These are phyloP conservation scores for Mortierella antarctica DNA, from an alignment of 192 early-diverging fungal genomes.

Conservation along the genomic window DNA sequence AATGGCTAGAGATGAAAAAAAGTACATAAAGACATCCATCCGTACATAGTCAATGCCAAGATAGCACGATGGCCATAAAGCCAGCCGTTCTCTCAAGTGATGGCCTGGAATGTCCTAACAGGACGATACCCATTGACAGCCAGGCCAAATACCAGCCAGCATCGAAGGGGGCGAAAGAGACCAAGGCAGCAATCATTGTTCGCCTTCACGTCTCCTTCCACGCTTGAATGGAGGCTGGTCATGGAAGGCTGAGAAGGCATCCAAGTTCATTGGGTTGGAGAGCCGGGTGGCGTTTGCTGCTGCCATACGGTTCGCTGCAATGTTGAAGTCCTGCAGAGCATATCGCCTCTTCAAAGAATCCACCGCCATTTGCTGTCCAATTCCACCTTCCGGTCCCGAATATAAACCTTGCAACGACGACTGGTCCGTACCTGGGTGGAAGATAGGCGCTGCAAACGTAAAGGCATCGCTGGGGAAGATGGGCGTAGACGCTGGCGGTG, in stretches of 20 bases:
- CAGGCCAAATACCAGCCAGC: neutral
- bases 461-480: conserved; percentile 46
- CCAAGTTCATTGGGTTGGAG: conserved; percentile 41
- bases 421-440: conserved; percentile 38
- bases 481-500: conserved; percentile 8
- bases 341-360: conserved; percentile 44
- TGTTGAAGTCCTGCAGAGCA: conserved; percentile 44
- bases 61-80: too few species aligned
- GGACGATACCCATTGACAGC: neutral
- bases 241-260: conserved; percentile 30
- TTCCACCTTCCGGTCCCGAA: conserved; percentile 46
- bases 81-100: too few species aligned
- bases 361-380: conserved; percentile 46
- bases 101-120: neutral
- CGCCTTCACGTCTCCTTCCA: conserved; percentile 40
- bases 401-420: conserved; percentile 24
- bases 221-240: conserved; percentile 51
- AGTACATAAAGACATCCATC: neutral
- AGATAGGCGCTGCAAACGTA: conserved; percentile 43
- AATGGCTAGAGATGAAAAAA: neutral
- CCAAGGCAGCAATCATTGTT: neutral
- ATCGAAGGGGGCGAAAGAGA: neutral
- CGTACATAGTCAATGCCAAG: too few species aligned
- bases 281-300: conserved; percentile 16
- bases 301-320: conserved; percentile 27